These are phyloP conservation scores for Huiozyma naganishii DNA, from an alignment of 805 yeast species.

Conservation along the genomic window DNA sequence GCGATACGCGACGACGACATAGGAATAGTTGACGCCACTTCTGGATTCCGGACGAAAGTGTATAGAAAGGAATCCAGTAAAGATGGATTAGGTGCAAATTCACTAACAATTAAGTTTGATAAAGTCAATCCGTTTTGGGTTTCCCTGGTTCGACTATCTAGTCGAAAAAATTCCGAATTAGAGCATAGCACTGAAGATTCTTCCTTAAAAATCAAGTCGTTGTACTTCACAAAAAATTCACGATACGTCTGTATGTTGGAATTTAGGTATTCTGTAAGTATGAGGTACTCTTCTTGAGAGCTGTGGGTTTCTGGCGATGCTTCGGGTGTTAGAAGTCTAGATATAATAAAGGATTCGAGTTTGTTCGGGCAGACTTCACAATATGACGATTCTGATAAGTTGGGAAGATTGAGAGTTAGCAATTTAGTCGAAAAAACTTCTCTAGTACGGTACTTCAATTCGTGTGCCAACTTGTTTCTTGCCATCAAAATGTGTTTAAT, in stretches of 20 bases:
- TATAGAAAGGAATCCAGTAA: constrained; percentile 31
- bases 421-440: constrained; percentile 7
- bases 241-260: constrained; percentile 30
- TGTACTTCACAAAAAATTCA: constrained; percentile 64
- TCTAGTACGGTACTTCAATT: constrained; percentile 35
- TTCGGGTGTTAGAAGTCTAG: constrained; percentile 31
- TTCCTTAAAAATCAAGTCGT: constrained; percentile 59
- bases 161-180: constrained; percentile 48
- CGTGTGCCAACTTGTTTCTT: constrained; percentile 59
- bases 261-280: constrained; percentile 40
- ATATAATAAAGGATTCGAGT: constrained; percentile 53
- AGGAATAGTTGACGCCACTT: constrained; percentile 8
- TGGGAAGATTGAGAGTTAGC: constrained; percentile 37
- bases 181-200: constrained; percentile 44
- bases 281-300: constrained; percentile 37
- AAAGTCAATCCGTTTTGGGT: constrained; percentile 46
- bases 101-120: constrained; percentile 37
- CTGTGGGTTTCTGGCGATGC: constrained; percentile 38
- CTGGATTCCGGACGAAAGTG: constrained; percentile 34
- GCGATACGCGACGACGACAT: constrained; percentile 36
- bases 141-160: constrained; percentile 52
- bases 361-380: constrained; percentile 55
- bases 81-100: constrained; percentile 11
- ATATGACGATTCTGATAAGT: constrained; percentile 36
- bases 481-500: constrained; percentile 57